A percentile compares a stretch with the other conserved stretches of the same genome.
phyloP scores from a whole-genome alignment of 1,284 basidiomycete species.

The Bjerkandera adusta region DNA sequence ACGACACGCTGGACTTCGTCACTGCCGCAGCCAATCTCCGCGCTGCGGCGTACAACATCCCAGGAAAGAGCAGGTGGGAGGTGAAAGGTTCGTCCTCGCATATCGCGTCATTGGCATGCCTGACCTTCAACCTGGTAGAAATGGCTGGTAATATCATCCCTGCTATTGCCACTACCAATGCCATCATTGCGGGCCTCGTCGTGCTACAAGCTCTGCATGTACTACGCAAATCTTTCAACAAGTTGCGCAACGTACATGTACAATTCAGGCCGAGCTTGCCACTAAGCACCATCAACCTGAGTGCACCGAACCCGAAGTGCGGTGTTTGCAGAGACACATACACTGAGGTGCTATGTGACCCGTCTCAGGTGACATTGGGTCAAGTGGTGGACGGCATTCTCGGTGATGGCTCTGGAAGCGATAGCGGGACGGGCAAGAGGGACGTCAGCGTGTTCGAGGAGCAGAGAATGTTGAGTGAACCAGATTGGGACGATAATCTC shows the following conservation, averaged over 20 bases:
- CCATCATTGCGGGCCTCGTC: conserved; percentile 92
- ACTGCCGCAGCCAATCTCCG: conserved; percentile 87
- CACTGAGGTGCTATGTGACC: conserved; percentile 69
- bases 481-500: conserved; percentile 87
- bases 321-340: conserved; percentile 89
- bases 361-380: conserved; percentile 61
- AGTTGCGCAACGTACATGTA: conserved; percentile 68
- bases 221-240: conserved; percentile 59
- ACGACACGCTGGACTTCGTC: conserved; percentile 95
- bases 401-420: conserved; percentile 44
- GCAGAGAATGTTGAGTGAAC: conserved; percentile 78
- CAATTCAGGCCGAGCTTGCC: conserved; percentile 77
- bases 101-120: neutral
- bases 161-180: conserved; percentile 98
- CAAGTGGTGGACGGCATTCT: conserved; percentile 71
- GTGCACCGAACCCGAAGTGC: conserved; percentile 71
- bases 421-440: conserved; percentile 36
- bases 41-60: conserved; percentile 87
- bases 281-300: conserved; percentile 63
- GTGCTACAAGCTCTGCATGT: conserved; percentile 91
- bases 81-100: conserved; percentile 71
- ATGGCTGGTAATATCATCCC: conserved; percentile 99
- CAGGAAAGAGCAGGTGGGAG: conserved; percentile 90
- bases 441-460: conserved; percentile 89
- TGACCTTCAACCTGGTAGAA: conserved; percentile 49